Evolutionary conservation across 1,284 basidiomycete species (phyloP).

Genomic region (Ganoderma multipileum): DNA sequence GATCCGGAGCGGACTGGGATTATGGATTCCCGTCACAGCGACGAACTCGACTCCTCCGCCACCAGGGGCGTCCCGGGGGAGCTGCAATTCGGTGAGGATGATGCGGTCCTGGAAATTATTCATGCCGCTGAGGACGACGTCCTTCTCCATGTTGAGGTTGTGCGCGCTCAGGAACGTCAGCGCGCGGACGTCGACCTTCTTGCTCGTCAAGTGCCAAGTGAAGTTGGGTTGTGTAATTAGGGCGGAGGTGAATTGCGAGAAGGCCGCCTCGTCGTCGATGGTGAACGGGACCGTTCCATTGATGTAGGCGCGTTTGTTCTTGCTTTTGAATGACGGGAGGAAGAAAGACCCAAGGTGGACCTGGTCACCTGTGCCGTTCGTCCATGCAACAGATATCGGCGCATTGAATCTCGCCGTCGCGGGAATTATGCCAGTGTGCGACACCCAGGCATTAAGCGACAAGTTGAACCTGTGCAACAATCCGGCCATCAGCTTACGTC

Average conservation of each 20-base stretch:
- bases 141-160: conserved; percentile 68
- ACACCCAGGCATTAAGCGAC: conserved; percentile 58
- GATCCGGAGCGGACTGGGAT: conserved; percentile 76
- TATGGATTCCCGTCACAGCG: conserved; percentile 64
- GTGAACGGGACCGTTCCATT: conserved; percentile 63
- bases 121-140: conserved; percentile 63
- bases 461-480: conserved; percentile 46
- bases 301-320: conserved; percentile 59
- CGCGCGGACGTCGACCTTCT: conserved; percentile 70
- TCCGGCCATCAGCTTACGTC: neutral
- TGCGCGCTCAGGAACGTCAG: conserved; percentile 69
- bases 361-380: conserved; percentile 44
- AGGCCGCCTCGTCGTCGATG: conserved; percentile 59
- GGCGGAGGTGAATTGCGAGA: conserved; percentile 60
- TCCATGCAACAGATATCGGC: conserved; percentile 61
- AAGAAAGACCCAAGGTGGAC: conserved; percentile 57
- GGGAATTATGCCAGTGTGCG: conserved; percentile 65
- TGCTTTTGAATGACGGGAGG: conserved; percentile 52
- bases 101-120: conserved; percentile 72
- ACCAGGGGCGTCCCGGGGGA: conserved; percentile 74
- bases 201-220: conserved; percentile 71
- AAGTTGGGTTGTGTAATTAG: conserved; percentile 76
- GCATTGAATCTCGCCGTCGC: conserved; percentile 65
- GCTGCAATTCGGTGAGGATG: conserved; percentile 64
- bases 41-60: conserved; percentile 77